Conservation (phyloP, 2,329 filamentous ascomycete species). For the Epichloe bromicola region DNA sequence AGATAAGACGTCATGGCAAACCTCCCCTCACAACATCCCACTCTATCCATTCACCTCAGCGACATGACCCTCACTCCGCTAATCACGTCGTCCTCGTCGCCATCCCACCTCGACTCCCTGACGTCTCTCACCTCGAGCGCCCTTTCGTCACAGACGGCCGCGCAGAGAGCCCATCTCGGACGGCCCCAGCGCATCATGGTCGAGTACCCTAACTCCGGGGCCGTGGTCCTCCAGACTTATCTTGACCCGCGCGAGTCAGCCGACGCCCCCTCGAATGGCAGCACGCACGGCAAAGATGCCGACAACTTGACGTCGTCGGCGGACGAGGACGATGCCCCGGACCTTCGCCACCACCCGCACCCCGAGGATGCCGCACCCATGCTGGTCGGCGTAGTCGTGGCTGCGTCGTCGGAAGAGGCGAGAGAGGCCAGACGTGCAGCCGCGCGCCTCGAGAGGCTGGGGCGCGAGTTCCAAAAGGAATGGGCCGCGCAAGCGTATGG, state of each 20-base stretch:
- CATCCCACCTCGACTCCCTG: constrained; percentile 34
- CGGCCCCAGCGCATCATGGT: constrained; percentile 43
- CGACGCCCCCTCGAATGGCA: constrained; percentile 4
- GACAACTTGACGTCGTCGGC: neutral
- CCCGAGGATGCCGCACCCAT: constrained; percentile 31
- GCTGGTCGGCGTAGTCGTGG: constrained; percentile 42
- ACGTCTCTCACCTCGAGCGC: constrained; percentile 38
- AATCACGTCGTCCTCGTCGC: constrained; percentile 36
- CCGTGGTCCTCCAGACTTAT: constrained; percentile 33
- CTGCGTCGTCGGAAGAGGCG: constrained; percentile 31
- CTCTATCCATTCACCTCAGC: constrained; percentile 42
- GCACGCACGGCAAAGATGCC: constrained; percentile 7
- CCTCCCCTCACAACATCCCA: constrained; percentile 35
- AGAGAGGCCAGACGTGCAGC: constrained; percentile 40
- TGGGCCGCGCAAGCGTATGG: constrained; percentile 27
- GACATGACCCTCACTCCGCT: constrained; percentile 45
- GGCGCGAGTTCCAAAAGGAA: constrained; percentile 39
- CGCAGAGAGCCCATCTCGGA: constrained; percentile 39
- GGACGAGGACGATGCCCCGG: constrained; percentile 5
- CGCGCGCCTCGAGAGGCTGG: constrained; percentile 39
- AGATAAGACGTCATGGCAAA: constrained; percentile 19
- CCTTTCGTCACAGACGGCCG: constrained; percentile 38
- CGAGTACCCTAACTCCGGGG: constrained; percentile 34
- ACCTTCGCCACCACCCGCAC: neutral
- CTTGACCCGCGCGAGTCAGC: constrained; percentile 24